These are phyloP conservation scores for Ogataea zsoltii DNA, from an alignment of 805 yeast species.

Conservation along the genomic window DNA sequence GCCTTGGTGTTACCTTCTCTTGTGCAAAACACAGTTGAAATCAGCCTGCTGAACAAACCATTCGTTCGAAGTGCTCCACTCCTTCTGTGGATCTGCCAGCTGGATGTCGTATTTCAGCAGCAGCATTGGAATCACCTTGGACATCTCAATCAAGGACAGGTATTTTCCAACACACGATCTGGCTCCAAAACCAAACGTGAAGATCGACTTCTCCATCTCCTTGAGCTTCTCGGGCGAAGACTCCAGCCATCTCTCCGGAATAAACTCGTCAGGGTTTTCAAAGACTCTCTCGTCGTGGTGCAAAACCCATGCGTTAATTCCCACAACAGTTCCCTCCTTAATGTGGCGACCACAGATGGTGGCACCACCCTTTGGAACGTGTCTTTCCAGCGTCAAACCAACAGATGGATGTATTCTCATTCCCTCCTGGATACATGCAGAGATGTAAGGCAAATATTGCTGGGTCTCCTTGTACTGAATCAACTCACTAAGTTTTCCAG, in stretches of 20 bases:
- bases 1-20: slow-evolving; percentile 1
- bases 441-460: slow-evolving; percentile 39
- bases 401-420: slow-evolving; percentile 21
- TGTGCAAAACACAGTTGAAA: slow-evolving; percentile 10
- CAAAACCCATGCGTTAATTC: slow-evolving; percentile 43
- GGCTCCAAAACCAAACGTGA: slow-evolving; percentile 49
- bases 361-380: slow-evolving; percentile 18
- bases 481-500: slow-evolving; percentile 34
- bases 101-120: slow-evolving; percentile 11
- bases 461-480: slow-evolving; percentile 32
- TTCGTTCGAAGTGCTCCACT: slow-evolving; percentile 17
- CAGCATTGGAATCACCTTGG: slow-evolving; percentile 16
- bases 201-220: slow-evolving; percentile 36
- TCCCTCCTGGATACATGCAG: slow-evolving; percentile 43
- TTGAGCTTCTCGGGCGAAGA: slow-evolving; percentile 33
- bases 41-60: slow-evolving; percentile 21
- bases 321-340: slow-evolving; percentile 41
- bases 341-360: slow-evolving; percentile 19
- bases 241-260: slow-evolving; percentile 45
- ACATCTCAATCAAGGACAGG: slow-evolving; percentile 45
- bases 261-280: slow-evolving; percentile 40
- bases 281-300: slow-evolving; percentile 40
- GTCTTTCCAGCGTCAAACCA: slow-evolving; percentile 18
- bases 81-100: slow-evolving; percentile 7
- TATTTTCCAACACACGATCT: slow-evolving; percentile 51